Evolutionary conservation across 805 yeast species (phyloP).

Genomic region (Vanderwaltozyma polyspora): DNA sequence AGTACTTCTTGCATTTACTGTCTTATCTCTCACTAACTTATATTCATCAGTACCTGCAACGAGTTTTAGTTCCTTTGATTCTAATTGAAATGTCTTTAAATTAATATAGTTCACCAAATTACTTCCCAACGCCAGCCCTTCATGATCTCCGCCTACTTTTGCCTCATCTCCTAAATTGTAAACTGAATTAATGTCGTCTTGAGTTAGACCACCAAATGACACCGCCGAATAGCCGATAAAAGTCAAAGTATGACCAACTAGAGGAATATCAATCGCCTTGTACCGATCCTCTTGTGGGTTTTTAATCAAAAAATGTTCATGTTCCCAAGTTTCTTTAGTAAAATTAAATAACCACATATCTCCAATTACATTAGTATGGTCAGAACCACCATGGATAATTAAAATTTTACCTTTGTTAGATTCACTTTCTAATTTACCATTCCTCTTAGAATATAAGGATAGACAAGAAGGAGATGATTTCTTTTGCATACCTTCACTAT

Average conservation of each 20-base stretch:
- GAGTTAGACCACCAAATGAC: slow-evolving; percentile 23
- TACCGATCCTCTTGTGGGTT: slow-evolving; percentile 7
- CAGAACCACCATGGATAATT: slow-evolving; percentile 32
- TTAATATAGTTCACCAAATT: slow-evolving; percentile 10
- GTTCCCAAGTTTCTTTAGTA: slow-evolving; percentile 33
- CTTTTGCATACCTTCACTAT: not conserved
- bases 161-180: slow-evolving; percentile 2
- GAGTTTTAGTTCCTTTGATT: slow-evolving; percentile 4
- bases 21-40: not conserved
- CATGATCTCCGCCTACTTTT: not conserved
- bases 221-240: slow-evolving; percentile 15
- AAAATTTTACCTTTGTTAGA: slow-evolving; percentile 9
- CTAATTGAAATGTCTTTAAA: slow-evolving; percentile 10
- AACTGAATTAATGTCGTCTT: slow-evolving; percentile 17
- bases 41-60: not conserved
- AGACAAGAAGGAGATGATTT: not conserved
- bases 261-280: no score
- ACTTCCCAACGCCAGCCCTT: slow-evolving; percentile 6
- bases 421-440: not conserved
- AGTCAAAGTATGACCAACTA: slow-evolving; percentile 22
- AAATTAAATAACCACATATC: slow-evolving; percentile 44
- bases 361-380: slow-evolving; percentile 28
- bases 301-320: slow-evolving; percentile 6
- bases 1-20: not conserved
- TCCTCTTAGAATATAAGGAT: not conserved